phyloP scores from a whole-genome alignment of 2,329 filamentous ascomycete genomes.

The Arthrobotrys conoides region DNA sequence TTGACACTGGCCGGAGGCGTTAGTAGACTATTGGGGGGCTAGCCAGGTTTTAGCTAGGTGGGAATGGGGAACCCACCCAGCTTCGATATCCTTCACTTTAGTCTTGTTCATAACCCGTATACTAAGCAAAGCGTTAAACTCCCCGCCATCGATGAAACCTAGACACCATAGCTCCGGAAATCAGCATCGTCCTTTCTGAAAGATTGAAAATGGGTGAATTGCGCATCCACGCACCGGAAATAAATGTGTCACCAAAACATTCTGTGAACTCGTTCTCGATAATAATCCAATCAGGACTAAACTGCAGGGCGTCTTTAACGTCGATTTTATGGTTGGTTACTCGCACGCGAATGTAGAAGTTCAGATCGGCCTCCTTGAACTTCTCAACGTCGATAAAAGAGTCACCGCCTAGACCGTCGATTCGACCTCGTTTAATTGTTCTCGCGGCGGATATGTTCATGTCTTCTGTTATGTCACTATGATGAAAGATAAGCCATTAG shows the following conservation, averaged over 20 bases:
- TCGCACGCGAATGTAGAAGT: constrained; percentile 64
- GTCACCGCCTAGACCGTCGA: constrained; percentile 64
- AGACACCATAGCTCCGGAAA: not conserved
- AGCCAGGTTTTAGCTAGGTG: not conserved
- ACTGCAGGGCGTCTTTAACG: constrained; percentile 62
- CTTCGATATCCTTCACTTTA: constrained; percentile 62
- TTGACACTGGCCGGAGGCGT: constrained; percentile 30
- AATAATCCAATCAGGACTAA: constrained; percentile 61
- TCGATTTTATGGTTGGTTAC: constrained; percentile 64
- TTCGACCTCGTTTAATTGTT: constrained; percentile 67
- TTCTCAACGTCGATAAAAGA: constrained; percentile 56
- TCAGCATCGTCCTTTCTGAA: constrained; percentile 5
- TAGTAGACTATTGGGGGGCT: not conserved
- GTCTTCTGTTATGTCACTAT: constrained; percentile 67
- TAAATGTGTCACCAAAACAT: constrained; percentile 65
- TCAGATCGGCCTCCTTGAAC: constrained; percentile 65
- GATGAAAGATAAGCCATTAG: constrained; percentile 61
- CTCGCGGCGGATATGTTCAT: constrained; percentile 67
- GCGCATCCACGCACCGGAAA: constrained; percentile 61
- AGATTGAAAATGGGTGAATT: not conserved
- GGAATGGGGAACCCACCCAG: constrained; percentile 21
- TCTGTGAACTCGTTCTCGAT: constrained; percentile 59
- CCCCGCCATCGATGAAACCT: constrained; percentile 65
- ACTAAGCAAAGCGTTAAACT: constrained; percentile 64
- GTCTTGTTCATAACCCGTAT: constrained; percentile 63